Evolutionary conservation across 495 filamentous ascomycete genomes (phyloP), one percentile per base, ranked within the genome.

Genomic region (Podospora australis): DNA sequence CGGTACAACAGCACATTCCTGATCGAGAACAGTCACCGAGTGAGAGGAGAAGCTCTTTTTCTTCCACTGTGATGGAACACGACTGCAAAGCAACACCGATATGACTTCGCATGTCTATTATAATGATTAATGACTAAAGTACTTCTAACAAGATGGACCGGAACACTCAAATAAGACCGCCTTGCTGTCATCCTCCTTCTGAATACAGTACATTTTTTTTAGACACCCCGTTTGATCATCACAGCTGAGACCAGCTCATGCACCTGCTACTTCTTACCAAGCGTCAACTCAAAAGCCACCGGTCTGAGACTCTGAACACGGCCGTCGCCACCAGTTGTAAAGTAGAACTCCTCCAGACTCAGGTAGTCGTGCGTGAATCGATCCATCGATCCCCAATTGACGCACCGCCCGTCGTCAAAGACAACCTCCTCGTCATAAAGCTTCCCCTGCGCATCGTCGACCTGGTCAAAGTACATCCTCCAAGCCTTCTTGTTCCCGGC

Each of bases 391-490:
- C 40, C 40, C 40, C 40, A 43, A 17, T 43, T 43, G 21, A 43
- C 23, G n/a, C 40, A 43, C 20, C 40, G 9, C 3, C 21, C 40
- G 14, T 43, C 40, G 4, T 10, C 22, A n/a, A 25, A 43, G 0
- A 7, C 22, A 9, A 16, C 40, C n/a, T 25, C 40, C 23, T 43
- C n/a, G 17, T 43, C 40, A 17, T 26, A 43, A 9, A n/a, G 9
- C 23, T 43, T 23, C 1, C 40, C 40, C 13, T 9, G 13, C 13
- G 13, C 23, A 29, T 43, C 40, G n/a, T 43, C 40, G 11, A 43
- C 40, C 40, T 43, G 40, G 23, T 43, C 40, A 43, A 43, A 43
- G 3, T 26, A 21, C 40, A 43, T 43, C 23, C 40, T 43, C 40
- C 40, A 43, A 2, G 24, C 6, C 22, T 21, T 43, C 13, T 43